Conservation (phyloP, 345 rosid genomes). For the Corchorus capsularis region DNA sequence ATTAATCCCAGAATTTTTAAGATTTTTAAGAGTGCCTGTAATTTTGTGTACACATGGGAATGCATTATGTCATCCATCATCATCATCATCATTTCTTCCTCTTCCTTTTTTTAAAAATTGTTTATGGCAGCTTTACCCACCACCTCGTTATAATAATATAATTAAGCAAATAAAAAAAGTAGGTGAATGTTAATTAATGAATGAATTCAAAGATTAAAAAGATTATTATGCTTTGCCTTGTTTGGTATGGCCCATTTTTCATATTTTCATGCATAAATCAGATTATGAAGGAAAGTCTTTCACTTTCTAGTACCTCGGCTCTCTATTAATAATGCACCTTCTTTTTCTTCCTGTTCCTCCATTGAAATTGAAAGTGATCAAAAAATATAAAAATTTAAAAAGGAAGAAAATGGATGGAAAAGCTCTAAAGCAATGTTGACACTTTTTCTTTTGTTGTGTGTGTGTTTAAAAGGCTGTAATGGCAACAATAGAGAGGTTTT, state of each 20-base stretch:
- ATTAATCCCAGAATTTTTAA: background rate
- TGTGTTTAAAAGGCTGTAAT: constrained; percentile 20
- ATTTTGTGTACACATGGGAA: constrained; percentile 26
- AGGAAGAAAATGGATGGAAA: constrained; percentile 6
- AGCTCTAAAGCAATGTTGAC: constrained; percentile 21
- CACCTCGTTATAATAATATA: constrained; percentile 2
- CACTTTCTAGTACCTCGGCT: background rate
- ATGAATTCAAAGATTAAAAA: constrained; percentile 26
- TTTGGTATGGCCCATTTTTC: constrained; percentile 20
- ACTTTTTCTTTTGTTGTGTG: constrained; percentile 12
- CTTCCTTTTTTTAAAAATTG: background rate
- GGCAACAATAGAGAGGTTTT: background rate
- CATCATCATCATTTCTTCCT: constrained; percentile 9
- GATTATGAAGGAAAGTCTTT: constrained; percentile 9
- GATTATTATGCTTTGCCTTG: background rate
- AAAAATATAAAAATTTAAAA: background rate
- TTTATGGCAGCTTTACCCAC: constrained; percentile 25
- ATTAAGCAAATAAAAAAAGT: constrained; percentile 5
- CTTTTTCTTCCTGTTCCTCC: background rate
- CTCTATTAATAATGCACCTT: background rate
- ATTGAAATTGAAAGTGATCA: background rate
- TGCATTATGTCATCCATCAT: constrained; percentile 20
- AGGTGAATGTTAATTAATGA: constrained; percentile 14
- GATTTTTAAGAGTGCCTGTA: background rate
- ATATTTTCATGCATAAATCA: constrained; percentile 2